These are phyloP conservation scores for Lecanoromycetidae sp. DNA, from an alignment of 2,329 filamentous ascomycete species.

Conservation along the genomic window DNA sequence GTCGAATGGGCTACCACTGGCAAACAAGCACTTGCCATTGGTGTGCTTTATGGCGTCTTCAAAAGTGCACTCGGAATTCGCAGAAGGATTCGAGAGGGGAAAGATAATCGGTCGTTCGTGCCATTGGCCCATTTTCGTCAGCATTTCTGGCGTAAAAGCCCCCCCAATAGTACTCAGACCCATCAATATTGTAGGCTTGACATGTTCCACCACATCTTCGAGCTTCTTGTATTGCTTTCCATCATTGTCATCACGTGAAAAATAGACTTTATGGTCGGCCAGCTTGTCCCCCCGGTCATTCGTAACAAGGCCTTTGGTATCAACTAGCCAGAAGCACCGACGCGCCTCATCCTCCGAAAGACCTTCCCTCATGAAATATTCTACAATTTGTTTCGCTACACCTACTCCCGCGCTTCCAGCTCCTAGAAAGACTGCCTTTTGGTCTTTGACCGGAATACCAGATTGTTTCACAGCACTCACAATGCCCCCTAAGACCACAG, in stretches of 20 bases:
- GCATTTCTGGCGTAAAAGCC: slow-evolving; percentile 78
- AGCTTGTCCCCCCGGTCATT: slow-evolving; percentile 85
- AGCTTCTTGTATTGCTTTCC: slow-evolving; percentile 61
- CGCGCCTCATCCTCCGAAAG: slow-evolving; percentile 77
- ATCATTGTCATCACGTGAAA: slow-evolving; percentile 52
- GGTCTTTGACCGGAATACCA: slow-evolving; percentile 72
- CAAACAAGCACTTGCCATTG: slow-evolving; percentile 82
- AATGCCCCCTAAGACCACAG: slow-evolving; percentile 78
- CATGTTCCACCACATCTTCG: slow-evolving; percentile 84
- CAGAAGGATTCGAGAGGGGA: slow-evolving; percentile 89
- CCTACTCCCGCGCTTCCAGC: slow-evolving; percentile 92
- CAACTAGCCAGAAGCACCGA: slow-evolving; percentile 92
- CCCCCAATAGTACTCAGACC: slow-evolving; percentile 90
- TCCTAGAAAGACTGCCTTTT: slow-evolving; percentile 90
- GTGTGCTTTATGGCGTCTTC: slow-evolving; percentile 87
- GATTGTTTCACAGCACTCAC: slow-evolving; percentile 70
- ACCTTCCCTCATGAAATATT: slow-evolving; percentile 89
- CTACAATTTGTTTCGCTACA: slow-evolving; percentile 93
- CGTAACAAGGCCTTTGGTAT: slow-evolving; percentile 92
- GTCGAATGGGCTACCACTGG: slow-evolving; percentile 85
- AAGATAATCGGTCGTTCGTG: slow-evolving; percentile 84
- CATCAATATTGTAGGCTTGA: slow-evolving; percentile 88
- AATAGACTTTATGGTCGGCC: slow-evolving; percentile 71
- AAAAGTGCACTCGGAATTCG: slow-evolving; percentile 95
- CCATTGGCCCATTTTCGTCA: slow-evolving; percentile 49